Conservation (phyloP, 257 asterid species). For the Ocimum tenuiflorum region DNA sequence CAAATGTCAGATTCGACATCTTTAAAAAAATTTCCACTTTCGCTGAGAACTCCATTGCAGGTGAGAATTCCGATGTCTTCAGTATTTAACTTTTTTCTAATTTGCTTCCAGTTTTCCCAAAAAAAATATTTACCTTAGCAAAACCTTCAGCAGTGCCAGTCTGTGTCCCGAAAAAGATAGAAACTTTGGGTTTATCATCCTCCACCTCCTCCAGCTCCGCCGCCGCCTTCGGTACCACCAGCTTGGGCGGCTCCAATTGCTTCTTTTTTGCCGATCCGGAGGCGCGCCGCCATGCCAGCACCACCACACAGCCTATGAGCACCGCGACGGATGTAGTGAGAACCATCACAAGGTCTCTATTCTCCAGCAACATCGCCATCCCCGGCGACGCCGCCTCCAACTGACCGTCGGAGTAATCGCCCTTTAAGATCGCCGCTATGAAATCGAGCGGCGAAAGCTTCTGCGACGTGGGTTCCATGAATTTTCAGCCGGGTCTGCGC, state of each 20-base stretch:
- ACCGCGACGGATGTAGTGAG: constrained; percentile 75
- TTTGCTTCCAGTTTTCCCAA: background rate
- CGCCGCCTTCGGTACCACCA: constrained; percentile 33
- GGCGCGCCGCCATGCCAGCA: constrained; percentile 63
- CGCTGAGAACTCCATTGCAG: background rate
- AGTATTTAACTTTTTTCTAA: background rate
- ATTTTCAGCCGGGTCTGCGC: background rate
- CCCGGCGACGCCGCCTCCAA: constrained; percentile 34
- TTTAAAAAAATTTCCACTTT: background rate
- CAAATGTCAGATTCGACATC: constrained; percentile 13
- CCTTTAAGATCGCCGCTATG: constrained; percentile 58
- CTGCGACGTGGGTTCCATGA: constrained; percentile 48
- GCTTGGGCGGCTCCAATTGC: constrained; percentile 37
- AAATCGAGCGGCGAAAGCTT: constrained; percentile 65
- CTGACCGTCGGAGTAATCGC: constrained; percentile 41
- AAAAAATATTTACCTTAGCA: constrained; percentile 55
- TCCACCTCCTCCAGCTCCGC: constrained; percentile 64
- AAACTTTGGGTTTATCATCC: constrained; percentile 63
- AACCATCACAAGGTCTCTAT: constrained; percentile 59
- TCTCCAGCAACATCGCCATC: constrained; percentile 54
- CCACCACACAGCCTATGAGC: constrained; percentile 63
- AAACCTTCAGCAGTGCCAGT: constrained; percentile 99
- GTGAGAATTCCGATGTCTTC: background rate
- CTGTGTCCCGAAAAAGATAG: constrained; percentile 85
- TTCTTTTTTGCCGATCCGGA: constrained; percentile 41